These are phyloP conservation scores for Debaryomyces psychrophilus DNA, from an alignment of 1,139 yeast species.

Conservation along the genomic window DNA sequence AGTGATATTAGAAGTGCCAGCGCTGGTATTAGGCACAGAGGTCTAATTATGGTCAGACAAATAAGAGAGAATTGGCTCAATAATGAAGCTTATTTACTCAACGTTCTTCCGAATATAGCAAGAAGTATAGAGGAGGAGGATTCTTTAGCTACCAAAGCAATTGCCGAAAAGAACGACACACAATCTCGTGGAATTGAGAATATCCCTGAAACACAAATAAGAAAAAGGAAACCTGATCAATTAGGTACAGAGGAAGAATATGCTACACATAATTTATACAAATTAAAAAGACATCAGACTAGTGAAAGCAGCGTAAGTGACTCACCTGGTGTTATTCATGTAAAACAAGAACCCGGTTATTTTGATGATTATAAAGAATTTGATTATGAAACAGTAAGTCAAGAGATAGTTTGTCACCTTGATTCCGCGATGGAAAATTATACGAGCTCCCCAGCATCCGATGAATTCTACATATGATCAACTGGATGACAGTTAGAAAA, in stretches of 20 bases:
- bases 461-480: conserved; percentile 6
- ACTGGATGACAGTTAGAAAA: neutral
- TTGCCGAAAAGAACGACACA: neutral
- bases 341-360: conserved; percentile 7
- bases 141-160: neutral
- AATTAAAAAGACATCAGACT: neutral
- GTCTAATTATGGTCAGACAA: conserved; percentile 22
- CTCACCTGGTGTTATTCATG: neutral
- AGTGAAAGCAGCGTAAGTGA: neutral
- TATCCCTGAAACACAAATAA: neutral
- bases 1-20: conserved; percentile 19
- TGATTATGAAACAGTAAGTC: conserved; percentile 10
- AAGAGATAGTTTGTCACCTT: conserved; percentile 9
- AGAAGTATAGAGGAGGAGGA: neutral
- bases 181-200: neutral
- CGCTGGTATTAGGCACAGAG: conserved; percentile 15
- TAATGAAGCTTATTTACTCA: conserved; percentile 15
- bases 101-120: conserved; percentile 2
- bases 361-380: conserved; percentile 6
- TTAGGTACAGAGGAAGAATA: neutral
- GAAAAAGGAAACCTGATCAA: neutral
- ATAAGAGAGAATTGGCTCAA: conserved; percentile 17
- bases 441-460: conserved; percentile 9
- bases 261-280: neutral
- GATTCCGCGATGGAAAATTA: conserved; percentile 9